phyloP scores from a whole-genome alignment of 2,329 filamentous ascomycete genomes.

The Scedosporium apiospermum region DNA sequence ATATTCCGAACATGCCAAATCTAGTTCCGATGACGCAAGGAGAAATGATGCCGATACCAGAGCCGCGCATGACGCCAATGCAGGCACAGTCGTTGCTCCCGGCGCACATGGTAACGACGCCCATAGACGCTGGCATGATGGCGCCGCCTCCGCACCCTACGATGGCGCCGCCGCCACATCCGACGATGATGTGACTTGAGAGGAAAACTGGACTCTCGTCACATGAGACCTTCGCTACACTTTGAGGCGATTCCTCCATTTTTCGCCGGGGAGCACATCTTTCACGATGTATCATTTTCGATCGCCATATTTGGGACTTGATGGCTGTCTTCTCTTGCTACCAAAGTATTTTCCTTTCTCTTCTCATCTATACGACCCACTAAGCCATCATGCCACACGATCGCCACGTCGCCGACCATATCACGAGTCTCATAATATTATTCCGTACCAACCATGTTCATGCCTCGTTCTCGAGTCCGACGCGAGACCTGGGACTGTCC shows the following conservation, averaged over 20 bases:
- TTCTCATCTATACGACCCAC: background rate
- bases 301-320: too few relatives aligned
- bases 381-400: background rate
- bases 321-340: background rate
- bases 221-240: conserved; percentile 13
- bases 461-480: background rate
- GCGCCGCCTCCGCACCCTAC: background rate
- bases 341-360: background rate
- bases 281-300: too few relatives aligned
- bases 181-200: background rate
- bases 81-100: background rate
- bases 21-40: background rate
- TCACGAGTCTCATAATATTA: background rate
- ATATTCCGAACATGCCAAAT: background rate
- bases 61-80: background rate
- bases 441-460: background rate
- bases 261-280: too few relatives aligned
- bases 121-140: background rate
- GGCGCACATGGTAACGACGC: background rate
- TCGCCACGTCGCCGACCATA: background rate
- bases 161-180: background rate
- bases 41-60: background rate
- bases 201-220: background rate
- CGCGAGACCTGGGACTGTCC: background rate
- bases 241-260: background rate